Evolutionary conservation across 768 basidiomycete genomes (phyloP), one percentile per base, ranked within the genome.

Genomic region (Scleroderma bovista): DNA sequence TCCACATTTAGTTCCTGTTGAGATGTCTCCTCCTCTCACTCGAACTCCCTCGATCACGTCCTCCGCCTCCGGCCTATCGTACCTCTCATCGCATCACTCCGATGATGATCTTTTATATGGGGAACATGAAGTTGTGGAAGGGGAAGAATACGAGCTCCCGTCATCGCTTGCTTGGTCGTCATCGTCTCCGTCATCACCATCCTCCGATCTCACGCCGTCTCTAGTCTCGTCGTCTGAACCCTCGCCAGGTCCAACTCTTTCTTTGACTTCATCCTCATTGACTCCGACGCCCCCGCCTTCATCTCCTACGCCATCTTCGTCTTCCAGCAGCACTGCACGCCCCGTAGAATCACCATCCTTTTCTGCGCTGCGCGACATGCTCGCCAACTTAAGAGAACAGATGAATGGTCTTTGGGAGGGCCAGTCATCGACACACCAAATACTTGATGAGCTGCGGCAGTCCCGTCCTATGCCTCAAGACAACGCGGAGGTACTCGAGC

Each of bases 11-110:
- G 51, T 67, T 22, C 63, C 72, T 11, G 70, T 72, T 24, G 32
- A 66, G 4, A 51, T 78, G 37, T 63, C 77, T 2, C 76, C 78
- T 3, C 79, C 80, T 3, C 69, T 73, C 15, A 33, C 54, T 12
- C 64, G 72, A 15, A 64, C 72, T 12, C 63, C 69, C 3, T 75
- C 80, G 3, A 68, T 72, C 4, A 68, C 65, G 32, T 72, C 73
- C 6, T 43, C 63, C 37, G 60, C 51, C 15, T 71, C 70, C 11
- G 58, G 54, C 6, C 54, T 60, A 49, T 79, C 78, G 0, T 80
- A 73, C 59, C 55, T 80, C 44, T 77, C 77, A 3, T 80, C 78
- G 16, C 84, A 86, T 53, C 84, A 90, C 54, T 91, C 89, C 0
- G 88, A 92, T 48, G 88, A 88, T 55, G 67, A 69, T 69, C 52